Base-by-base conservation (phyloP, 352 stramenopile genomes). In the Pythium phragmitis region DNA sequence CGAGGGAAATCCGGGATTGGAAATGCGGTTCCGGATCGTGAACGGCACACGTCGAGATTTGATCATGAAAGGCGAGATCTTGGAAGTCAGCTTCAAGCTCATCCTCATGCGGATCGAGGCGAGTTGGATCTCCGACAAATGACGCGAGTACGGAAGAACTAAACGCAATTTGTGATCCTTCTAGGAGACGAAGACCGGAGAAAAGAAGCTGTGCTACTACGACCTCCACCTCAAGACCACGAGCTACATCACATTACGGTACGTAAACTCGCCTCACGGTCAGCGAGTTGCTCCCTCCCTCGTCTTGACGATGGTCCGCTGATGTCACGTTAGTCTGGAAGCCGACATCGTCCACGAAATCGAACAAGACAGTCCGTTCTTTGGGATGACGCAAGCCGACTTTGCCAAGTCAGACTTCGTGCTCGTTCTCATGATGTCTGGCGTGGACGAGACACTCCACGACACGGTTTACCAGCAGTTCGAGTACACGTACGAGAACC, bases 41-140 rank as follows among this genome's bases (percentile, higher is more conserved):
- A 89, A 89, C 34, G 75, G 75, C 26, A 82, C 76, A 39, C 74
- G 66, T 14, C 74, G 75, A 9, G 62, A 81, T 17, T 37, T 78
- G 2, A 69, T 74, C 47, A 76, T 45, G 61, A 76, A 60, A 13
- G 77, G 74, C 2, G 79, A 88, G 54, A 82, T 88, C 47, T 66
- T 85, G 17, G 72, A 88, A 45, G 69, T 79, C 28, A 75, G 57
- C 51, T 87, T 88, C 58, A 87, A 87, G 57, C 68, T 88, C 36
- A 84, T 87, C 49, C 56, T 88, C 16, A 85, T 88, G 76, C 76
- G 77, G 14, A 69, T 87, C 4, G 79, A 88, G 79, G 79, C 83
- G 51, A 21, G 12, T 49, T 49, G 11, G 41, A 14, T n/a, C 41
- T n/a, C 26, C 26, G 26, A 30, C 26, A 30, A 23, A 3, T 49